A percentile compares a stretch with the other conserved stretches of the same genome.
Conservation (phyloP, 2,329 filamentous ascomycete species). For the Alternaria hordeiaustralica region DNA sequence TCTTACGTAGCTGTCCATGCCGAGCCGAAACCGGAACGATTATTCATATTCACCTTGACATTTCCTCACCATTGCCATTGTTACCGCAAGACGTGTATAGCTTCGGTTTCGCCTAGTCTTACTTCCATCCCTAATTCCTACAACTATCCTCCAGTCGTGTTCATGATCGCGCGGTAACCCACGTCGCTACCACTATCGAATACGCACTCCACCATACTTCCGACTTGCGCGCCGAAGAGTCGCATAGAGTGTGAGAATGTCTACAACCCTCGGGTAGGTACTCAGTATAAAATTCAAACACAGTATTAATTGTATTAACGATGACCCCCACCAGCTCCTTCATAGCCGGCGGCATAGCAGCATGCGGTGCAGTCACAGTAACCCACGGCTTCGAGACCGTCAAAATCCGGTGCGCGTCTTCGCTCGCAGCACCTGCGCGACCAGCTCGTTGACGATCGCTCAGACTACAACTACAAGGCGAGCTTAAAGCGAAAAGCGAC, state of each 20-base stretch:
- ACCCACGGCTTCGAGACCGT: conserved; percentile 99
- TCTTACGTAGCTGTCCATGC: background rate
- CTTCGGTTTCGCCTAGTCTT: background rate
- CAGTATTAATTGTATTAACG: background rate
- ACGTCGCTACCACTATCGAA: background rate
- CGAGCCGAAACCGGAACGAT: conserved; percentile 22
- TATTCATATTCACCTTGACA: conserved; percentile 16
- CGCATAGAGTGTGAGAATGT: conserved; percentile 45
- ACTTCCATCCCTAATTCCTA: background rate
- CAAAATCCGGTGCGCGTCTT: conserved; percentile 80
- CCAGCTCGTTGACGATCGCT: conserved; percentile 24
- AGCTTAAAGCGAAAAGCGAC: conserved; percentile 84
- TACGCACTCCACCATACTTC: background rate
- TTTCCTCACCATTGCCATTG: conserved; percentile 6
- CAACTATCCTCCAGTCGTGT: background rate
- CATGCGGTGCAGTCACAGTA: conserved; percentile 95
- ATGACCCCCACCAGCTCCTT: conserved; percentile 69
- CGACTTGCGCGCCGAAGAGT: background rate
- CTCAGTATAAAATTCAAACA: background rate
- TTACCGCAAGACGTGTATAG: background rate
- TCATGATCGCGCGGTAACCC: conserved; percentile 10
- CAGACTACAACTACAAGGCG: conserved; percentile 94
- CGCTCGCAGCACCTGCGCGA: background rate
- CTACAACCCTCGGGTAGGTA: conserved; percentile 56
- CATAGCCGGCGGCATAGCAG: conserved; percentile 93